Base-by-base conservation (phyloP, 2,329 filamentous ascomycete genomes). In the Fusarium aywerte region DNA sequence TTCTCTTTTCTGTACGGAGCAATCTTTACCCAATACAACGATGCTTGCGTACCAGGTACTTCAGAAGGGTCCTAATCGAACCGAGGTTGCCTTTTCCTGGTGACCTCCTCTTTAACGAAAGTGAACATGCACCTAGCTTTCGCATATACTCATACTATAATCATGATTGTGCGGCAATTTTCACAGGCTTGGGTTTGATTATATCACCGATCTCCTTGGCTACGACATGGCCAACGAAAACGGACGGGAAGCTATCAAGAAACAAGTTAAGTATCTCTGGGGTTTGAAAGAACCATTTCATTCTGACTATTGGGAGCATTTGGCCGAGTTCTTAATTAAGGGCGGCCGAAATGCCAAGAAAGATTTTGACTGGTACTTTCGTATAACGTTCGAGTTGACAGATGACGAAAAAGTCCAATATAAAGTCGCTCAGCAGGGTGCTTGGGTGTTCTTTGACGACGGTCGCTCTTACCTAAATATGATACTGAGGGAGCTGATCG, bases 1-100 rank as follows among this genome's bases (percentile, higher is more conserved):
- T 1, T 64, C 3, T 12, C 20, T 31, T 68, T 58, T 36, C 45
- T 68, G 12, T 62, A 67, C 31, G 52, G 51, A n/a, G 58, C 65
- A 2, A 54, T 69, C 12, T 54, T 61, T 2, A 49, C 39, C 0
- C 58, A 64, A 13, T 68, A 62, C 29, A 39, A 45, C 5, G 0
- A 42, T 32, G 33, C 49, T 12, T 38, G 42, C 42, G 45, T 68
- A 2, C 35, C 53, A 43, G 12, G 52, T 3, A n/a, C 27, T 27
- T 12, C 12, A 3, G 12, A 63, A 27, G 5, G 25, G 25, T 27
- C 25, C 25, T 27, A 27, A 27, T 27, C 2, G 25, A 27, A 27
- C 10, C 25, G 5, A 27, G 25, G 10, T 27, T 27, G 25, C 25
- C 25, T 3, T 27, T 27, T 10, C 25, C 25, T 27, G 25, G 25